phyloP scores from a whole-genome alignment of 768 basidiomycete species.

The Leccinum subtestaceum region DNA sequence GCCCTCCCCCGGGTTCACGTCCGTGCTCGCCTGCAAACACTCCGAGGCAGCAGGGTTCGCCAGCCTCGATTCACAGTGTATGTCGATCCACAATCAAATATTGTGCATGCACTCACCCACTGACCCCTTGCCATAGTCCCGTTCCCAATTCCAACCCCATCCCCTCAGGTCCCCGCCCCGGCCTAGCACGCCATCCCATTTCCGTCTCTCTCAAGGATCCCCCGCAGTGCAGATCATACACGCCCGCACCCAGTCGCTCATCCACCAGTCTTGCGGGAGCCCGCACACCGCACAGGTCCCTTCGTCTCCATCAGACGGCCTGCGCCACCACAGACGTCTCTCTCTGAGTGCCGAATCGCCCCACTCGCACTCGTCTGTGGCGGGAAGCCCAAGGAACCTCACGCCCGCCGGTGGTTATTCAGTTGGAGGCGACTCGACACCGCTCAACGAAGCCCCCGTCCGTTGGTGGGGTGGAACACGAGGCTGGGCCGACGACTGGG shows the following conservation, averaged over 20 bases:
- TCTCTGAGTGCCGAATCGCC: conserved; percentile 12
- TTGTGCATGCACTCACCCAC: neutral
- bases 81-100: neutral
- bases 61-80: conserved; percentile 12
- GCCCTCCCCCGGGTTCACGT: neutral
- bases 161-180: conserved; percentile 5
- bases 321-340: neutral
- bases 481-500: conserved; percentile 23
- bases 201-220: neutral
- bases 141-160: conserved; percentile 7
- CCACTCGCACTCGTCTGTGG: neutral
- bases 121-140: neutral
- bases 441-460: conserved; percentile 18
- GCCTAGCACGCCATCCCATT: conserved; percentile 4
- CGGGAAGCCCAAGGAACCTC: neutral
- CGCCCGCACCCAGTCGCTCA: conserved; percentile 15
- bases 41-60: conserved; percentile 8
- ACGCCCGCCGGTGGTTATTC: too few species aligned
- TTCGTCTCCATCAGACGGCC: neutral
- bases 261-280: conserved; percentile 15
- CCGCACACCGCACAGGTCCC: neutral
- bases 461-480: conserved; percentile 21
- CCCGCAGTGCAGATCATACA: conserved; percentile 4
- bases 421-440: conserved; percentile 5
- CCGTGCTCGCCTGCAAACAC: conserved; percentile 9